Base-by-base conservation (phyloP, 495 filamentous ascomycete genomes). In the Neurospora africana region DNA sequence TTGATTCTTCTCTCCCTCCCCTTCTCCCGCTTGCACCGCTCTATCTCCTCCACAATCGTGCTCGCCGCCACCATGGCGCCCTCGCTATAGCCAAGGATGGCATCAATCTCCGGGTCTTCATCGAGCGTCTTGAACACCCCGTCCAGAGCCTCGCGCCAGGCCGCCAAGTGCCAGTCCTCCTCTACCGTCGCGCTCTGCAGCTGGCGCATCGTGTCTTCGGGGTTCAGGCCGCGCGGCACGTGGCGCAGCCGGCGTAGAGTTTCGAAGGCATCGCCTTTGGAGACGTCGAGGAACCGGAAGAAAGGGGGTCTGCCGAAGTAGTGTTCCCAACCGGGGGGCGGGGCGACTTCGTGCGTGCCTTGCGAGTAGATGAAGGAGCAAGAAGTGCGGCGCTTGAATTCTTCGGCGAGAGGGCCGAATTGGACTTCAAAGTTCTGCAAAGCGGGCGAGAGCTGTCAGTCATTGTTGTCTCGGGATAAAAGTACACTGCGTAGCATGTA, bases 301-400 rank as follows among this genome's bases (percentile, higher is more conserved):
- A 86, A 80, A 8, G 85, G 86, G 4, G 80, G 81, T n/a, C 82
- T 72, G 5, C 86, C 85, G 68, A 87, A 88, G 75, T 86, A 88
- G 69, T 85, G 82, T 67, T 84, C 80, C 76, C 86, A 87, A 0
- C 84, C 85, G 27, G 70, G 23, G 4, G 86, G 86, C 13, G 86
- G 82, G 5, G 77, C 79, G 4, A 84, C 83, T 69, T 78, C 74
- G 72, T 85, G 79, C 9, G 74, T 77, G 0, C 84, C 86, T 69
- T 87, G 83, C 65, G 80, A 83, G 75, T 84, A 88, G 67, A 80
- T 71, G 73, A 88, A 88, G 5, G 76, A 78, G 13, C 80, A 84
- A 10, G 81, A 76, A 17, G 79, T 76, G 17, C 85, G 82, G n/a
- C 74, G 71, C 35, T 80, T 76, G 70, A 87, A 75, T 73, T 86